These are phyloP conservation scores for Trichothecium sympodiale DNA, from an alignment of 2,329 filamentous ascomycete species.

Conservation along the genomic window DNA sequence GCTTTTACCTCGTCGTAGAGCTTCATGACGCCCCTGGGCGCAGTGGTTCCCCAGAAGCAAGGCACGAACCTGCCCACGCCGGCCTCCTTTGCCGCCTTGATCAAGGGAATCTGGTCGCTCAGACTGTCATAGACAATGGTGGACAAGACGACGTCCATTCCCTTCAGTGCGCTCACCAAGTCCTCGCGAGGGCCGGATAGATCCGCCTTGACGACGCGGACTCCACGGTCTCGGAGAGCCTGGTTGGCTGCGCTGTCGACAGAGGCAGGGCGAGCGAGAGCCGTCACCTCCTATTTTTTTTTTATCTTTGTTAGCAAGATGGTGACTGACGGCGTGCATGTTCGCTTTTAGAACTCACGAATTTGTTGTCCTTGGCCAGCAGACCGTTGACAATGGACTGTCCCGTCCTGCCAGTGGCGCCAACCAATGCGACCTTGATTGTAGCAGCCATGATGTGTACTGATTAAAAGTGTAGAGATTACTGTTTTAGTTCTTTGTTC, in stretches of 20 bases:
- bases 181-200: constrained; percentile 27
- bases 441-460: constrained; percentile 1
- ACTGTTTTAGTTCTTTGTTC: too few relatives aligned
- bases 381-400: constrained; percentile 25
- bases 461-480: too few relatives aligned
- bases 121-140: constrained; percentile 22
- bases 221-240: constrained; percentile 26
- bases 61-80: constrained; percentile 42
- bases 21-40: constrained; percentile 23
- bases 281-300: constrained; percentile 30
- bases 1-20: constrained; percentile 13
- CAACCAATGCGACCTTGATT: constrained; percentile 22
- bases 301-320: neutral
- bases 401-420: constrained; percentile 32
- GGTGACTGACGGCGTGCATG: too few relatives aligned
- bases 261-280: constrained; percentile 33
- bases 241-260: constrained; percentile 31
- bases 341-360: constrained; percentile 14
- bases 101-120: constrained; percentile 31
- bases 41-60: constrained; percentile 34
- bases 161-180: constrained; percentile 27
- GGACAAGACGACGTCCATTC: constrained; percentile 33
- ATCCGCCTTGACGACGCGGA: constrained; percentile 31
- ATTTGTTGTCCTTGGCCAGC: constrained; percentile 16
- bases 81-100: constrained; percentile 34